Evolutionary conservation across 1,284 basidiomycete genomes (phyloP), one percentile per base, ranked within the genome.

Genomic region (Marasmius sp.): DNA sequence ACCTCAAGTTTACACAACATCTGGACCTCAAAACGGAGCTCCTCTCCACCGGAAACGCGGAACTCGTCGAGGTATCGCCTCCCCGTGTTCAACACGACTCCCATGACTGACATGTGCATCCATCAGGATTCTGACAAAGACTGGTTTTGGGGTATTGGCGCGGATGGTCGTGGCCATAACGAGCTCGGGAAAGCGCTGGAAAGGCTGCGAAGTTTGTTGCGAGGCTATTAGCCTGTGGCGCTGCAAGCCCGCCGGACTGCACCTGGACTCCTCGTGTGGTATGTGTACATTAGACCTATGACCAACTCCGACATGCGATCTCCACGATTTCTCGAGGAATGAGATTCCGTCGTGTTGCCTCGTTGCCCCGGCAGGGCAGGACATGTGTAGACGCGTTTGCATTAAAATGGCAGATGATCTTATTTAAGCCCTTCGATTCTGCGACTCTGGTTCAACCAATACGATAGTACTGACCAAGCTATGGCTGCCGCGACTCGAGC

Each of bases 1-100:
- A 77, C 68, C 79, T 81, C 66, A 89, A 89, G 70, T 89, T 89
- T 65, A 84, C 78, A 9, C 87, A 89, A 69, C 86, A 89, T 65
- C 62, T 72, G 3, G 80, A 81, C 70, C 74, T 89, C 47, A 79
- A 77, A 67, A 75, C 77, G 11, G 76, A 84, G 58, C 78, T 89
- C 6, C 76, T 88, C 11, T 79, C 75, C 16, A 89, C 88, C 6
- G 85, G 84, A 3, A 80, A 86, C 64, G 82, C 83, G 33, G 82
- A 84, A 58, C 79, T 89, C 14, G 69, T 89, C 9, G 87, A 89
- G 79, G 88, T 86, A 69, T 61, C 45, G 45, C n/a, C 16, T 20
- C 9, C 9, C 45, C 14, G 16, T 47, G 45, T 47, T 4, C 16
- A 47, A 11, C 45, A 47, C 45, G 45, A 47, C 16, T 47, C 16